These are phyloP conservation scores for Gossypium gossypioides DNA, from an alignment of 441 rosid species.

Conservation along the genomic window DNA sequence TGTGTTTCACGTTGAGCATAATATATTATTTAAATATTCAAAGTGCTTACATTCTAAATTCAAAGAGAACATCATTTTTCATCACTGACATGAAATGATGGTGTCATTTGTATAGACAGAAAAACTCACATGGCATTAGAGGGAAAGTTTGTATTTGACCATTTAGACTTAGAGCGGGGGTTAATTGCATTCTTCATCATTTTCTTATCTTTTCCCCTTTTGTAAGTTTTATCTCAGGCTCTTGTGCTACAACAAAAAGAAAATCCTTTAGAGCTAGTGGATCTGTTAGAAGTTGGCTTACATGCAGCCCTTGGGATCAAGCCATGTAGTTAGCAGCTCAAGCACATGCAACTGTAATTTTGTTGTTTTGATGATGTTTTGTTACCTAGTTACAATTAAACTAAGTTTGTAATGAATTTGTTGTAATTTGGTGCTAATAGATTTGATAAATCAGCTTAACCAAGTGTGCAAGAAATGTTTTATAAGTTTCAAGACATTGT, in stretches of 20 bases:
- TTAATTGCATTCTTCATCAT: neutral
- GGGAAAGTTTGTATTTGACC: neutral
- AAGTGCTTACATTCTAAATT: neutral
- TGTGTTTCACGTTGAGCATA: neutral
- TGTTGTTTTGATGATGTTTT: too few relatives aligned
- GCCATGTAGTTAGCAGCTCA: too few relatives aligned
- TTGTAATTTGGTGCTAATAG: too few relatives aligned
- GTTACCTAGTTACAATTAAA: too few relatives aligned
- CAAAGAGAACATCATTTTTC: neutral
- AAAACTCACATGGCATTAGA: neutral
- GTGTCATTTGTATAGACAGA: neutral
- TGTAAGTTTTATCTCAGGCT: constrained; percentile 27
- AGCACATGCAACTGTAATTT: too few relatives aligned
- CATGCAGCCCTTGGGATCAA: too few relatives aligned
- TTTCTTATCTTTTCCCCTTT: neutral
- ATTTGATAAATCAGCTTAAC: too few relatives aligned
- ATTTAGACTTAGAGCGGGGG: neutral
- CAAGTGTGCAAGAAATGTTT: too few relatives aligned
- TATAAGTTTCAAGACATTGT: too few relatives aligned
- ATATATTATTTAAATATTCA: neutral
- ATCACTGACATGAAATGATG: neutral
- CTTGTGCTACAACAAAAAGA: constrained; percentile 38
- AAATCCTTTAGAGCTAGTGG: constrained; percentile 36
- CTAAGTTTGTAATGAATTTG: too few relatives aligned
- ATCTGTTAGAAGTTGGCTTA: neutral